phyloP scores from a whole-genome alignment of 352 stramenopile species.

The Globisporangium radiosum region DNA sequence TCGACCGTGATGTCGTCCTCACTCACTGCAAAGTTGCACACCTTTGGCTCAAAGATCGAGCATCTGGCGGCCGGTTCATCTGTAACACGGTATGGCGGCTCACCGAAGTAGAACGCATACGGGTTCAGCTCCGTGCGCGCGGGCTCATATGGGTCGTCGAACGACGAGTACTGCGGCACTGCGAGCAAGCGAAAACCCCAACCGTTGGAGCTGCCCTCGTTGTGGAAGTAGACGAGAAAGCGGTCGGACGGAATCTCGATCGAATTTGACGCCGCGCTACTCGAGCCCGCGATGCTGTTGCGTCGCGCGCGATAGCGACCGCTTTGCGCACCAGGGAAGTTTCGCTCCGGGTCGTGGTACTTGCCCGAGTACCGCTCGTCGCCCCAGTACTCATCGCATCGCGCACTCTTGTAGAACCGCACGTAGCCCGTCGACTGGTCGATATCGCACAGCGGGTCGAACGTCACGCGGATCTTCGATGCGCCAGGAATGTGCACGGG shows the following conservation, averaged over 20 bases:
- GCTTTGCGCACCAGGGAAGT: slow-evolving; percentile 66
- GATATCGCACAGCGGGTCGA: slow-evolving; percentile 67
- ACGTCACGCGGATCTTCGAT: slow-evolving; percentile 61
- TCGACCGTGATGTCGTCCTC: slow-evolving; percentile 47
- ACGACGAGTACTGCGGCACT: slow-evolving; percentile 32
- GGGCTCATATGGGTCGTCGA: neutral
- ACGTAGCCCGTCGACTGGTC: slow-evolving; percentile 55
- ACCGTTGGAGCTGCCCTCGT: slow-evolving; percentile 34
- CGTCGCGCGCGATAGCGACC: slow-evolving; percentile 34
- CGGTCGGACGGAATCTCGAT: slow-evolving; percentile 61
- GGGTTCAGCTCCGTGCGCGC: slow-evolving; percentile 28
- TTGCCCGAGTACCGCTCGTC: slow-evolving; percentile 67
- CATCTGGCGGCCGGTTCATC: slow-evolving; percentile 49
- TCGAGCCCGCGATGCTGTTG: slow-evolving; percentile 10
- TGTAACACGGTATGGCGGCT: slow-evolving; percentile 39
- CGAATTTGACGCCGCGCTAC: slow-evolving; percentile 10
- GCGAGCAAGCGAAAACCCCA: slow-evolving; percentile 70
- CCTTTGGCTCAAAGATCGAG: slow-evolving; percentile 52
- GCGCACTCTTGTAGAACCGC: slow-evolving; percentile 62
- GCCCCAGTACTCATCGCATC: slow-evolving; percentile 63
- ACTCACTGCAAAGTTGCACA: slow-evolving; percentile 32
- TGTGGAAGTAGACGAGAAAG: slow-evolving; percentile 74
- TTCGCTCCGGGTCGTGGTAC: slow-evolving; percentile 64
- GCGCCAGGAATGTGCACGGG: slow-evolving; percentile 67
- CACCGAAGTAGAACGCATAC: slow-evolving; percentile 69